Percentiles rank a stretch among this genome's conserved stretches.
Evolutionary conservation across 768 basidiomycete genomes (phyloP).

Genomic region (Leccinellum albellum): DNA sequence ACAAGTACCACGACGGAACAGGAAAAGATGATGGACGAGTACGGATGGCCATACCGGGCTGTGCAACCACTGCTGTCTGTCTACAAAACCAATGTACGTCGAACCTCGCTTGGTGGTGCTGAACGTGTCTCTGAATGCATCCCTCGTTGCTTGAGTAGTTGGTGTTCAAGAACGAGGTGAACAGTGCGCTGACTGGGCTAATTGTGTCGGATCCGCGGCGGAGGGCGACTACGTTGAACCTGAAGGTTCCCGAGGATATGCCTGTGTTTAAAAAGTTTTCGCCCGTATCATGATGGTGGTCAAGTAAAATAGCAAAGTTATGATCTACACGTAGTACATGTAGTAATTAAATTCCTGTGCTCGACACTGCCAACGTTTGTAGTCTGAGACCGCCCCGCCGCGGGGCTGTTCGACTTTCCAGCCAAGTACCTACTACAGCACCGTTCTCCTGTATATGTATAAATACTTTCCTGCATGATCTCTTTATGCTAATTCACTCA

Average conservation of each 20-base stretch:
- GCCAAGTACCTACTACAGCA: too few species aligned
- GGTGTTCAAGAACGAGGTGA: constrained; percentile 23
- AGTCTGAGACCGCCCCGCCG: background rate
- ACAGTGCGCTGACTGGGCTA: constrained; percentile 12
- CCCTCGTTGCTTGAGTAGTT: constrained; percentile 2
- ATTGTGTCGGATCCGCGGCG: constrained; percentile 23
- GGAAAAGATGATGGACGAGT: constrained; percentile 48
- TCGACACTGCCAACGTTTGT: background rate
- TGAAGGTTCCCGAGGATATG: background rate
- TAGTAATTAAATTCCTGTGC: background rate
- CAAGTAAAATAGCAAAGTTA: background rate
- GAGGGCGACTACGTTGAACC: background rate
- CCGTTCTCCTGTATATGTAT: background rate
- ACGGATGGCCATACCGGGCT: constrained; percentile 50
- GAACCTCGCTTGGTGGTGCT: background rate
- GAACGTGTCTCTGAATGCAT: background rate
- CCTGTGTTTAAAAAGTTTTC: constrained; percentile 15
- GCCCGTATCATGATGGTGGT: constrained; percentile 17
- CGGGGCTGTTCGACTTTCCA: constrained; percentile 8
- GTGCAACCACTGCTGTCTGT: constrained; percentile 40
- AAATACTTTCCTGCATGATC: background rate
- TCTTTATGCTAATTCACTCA: background rate
- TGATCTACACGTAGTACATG: background rate
- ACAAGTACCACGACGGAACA: constrained; percentile 23
- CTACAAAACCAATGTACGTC: constrained; percentile 42